Evolutionary conservation across 1,284 basidiomycete genomes (phyloP).

Genomic region (Acaromyces ingoldii): DNA sequence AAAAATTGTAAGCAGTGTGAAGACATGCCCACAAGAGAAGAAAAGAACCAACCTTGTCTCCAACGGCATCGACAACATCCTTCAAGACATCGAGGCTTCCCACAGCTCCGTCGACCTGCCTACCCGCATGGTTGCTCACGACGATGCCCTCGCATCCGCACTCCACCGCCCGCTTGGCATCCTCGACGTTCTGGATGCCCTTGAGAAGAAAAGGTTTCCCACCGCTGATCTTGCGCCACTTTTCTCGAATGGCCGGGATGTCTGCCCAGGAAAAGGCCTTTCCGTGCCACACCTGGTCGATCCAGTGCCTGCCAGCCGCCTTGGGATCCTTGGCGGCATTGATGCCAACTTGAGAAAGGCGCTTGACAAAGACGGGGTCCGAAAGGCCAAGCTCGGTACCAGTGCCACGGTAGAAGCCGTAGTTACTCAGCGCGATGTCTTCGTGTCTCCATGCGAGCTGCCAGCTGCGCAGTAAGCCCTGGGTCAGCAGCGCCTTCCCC

Average conservation of each 20-base stretch:
- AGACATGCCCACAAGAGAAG: too few relatives aligned
- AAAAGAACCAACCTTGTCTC: too few relatives aligned
- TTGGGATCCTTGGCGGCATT: slow-evolving; percentile 52
- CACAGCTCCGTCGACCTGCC: slow-evolving; percentile 23
- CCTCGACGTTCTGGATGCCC: slow-evolving; percentile 59
- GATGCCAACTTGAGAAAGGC: slow-evolving; percentile 36
- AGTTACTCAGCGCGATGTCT: slow-evolving; percentile 59
- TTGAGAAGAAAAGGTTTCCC: slow-evolving; percentile 61
- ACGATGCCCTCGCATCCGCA: slow-evolving; percentile 67
- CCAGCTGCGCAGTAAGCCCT: neutral
- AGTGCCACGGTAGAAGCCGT: slow-evolving; percentile 48
- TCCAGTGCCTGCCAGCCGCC: slow-evolving; percentile 56
- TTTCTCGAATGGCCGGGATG: slow-evolving; percentile 30
- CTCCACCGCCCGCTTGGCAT: slow-evolving; percentile 61
- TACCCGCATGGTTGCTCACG: slow-evolving; percentile 70
- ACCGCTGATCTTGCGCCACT: slow-evolving; percentile 60
- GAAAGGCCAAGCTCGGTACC: slow-evolving; percentile 58
- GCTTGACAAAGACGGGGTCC: slow-evolving; percentile 64
- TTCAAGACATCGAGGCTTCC: slow-evolving; percentile 16
- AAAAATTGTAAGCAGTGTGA: too few relatives aligned
- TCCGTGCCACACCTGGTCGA: slow-evolving; percentile 61
- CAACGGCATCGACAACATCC: slow-evolving; percentile 58
- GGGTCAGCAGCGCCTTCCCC: neutral
- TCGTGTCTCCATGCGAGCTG: slow-evolving; percentile 61
- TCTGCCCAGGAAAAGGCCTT: slow-evolving; percentile 62